Evolutionary conservation across 345 rosid species (phyloP).

Genomic region (Bretschneidera sinensis): DNA sequence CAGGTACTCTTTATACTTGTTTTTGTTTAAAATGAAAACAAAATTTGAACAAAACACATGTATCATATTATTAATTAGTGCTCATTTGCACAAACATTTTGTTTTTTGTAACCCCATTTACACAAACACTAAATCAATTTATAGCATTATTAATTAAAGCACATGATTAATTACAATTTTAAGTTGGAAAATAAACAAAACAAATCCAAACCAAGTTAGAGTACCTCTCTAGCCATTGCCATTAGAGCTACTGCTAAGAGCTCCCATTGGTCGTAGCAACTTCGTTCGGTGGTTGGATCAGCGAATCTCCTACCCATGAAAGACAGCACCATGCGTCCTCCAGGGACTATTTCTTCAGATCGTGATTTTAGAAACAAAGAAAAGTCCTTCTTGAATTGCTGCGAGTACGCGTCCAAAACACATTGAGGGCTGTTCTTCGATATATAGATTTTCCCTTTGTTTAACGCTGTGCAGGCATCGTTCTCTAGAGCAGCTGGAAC

Average conservation of each 20-base stretch:
- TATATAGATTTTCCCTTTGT: slow-evolving; percentile 60
- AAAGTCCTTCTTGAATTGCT: slow-evolving; percentile 60
- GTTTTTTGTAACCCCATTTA: neutral
- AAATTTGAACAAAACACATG: too few relatives aligned
- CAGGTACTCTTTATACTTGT: too few relatives aligned
- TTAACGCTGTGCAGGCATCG: slow-evolving; percentile 21
- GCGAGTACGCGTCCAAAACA: slow-evolving; percentile 47
- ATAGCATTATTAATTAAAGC: too few relatives aligned
- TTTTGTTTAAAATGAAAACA: too few relatives aligned
- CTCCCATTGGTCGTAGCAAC: slow-evolving; percentile 63
- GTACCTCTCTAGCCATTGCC: slow-evolving; percentile 62
- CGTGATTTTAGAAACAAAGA: slow-evolving; percentile 46
- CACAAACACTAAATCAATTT: too few relatives aligned
- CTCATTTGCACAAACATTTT: neutral
- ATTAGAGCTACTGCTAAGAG: slow-evolving; percentile 59
- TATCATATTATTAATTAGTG: too few relatives aligned
- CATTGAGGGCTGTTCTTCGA: slow-evolving; percentile 58
- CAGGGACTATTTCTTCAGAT: slow-evolving; percentile 49
- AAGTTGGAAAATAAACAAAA: too few relatives aligned
- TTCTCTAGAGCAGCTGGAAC: slow-evolving; percentile 42
- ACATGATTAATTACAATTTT: too few relatives aligned
- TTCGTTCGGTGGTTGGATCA: slow-evolving; percentile 51
- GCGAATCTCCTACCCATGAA: slow-evolving; percentile 47
- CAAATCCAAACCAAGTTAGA: too few relatives aligned
- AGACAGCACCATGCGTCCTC: slow-evolving; percentile 69